Base-by-base conservation (phyloP, 371 early-diverging fungal species). In the Rhizopus arrhizus region DNA sequence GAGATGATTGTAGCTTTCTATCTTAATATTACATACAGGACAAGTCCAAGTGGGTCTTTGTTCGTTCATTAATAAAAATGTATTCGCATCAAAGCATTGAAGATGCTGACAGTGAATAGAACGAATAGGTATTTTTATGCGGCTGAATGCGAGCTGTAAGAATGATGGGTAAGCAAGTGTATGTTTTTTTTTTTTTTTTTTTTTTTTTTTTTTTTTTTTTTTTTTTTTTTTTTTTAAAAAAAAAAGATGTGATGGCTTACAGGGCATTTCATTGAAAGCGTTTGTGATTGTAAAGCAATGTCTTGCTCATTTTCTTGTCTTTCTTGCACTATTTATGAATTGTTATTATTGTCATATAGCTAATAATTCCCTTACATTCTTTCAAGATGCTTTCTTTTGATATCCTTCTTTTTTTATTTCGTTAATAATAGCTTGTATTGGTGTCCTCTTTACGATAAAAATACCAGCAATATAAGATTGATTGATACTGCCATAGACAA, bases 81-180 rank as follows among this genome's bases (percentile, higher is more conserved):
- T 83, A 9, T 62, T 68, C 5, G 81, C 85, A 56, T 92, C 93
- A 66, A 90, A 92, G 62, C 93, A 92, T 64, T 92, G 90, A 11
- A 87, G 48, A 68, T 92, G 92, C 16, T 79, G 66, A 61, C 92
- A 92, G 8, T 65, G 58, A 2, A 56, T 65, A 0, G 88, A 80
- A 49, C 89, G 83, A n/a, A 78, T 77, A 0, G 92, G 92, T 12
- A 75, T 65, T 0, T 53, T 63, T 33, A 92, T 90, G 5, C 91
- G 85, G 3, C 76, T 77, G 52, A 85, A 83, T 1, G 83, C 83
- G 46, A 91, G 78, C 77, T 87, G 64, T 11, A 13, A 53, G 8
- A 8, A 6, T 72, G 64, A 15, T 67, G 62, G 45, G 66, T 70
- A 28, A 65, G 54, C 29, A 54, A 56, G 45, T 63, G 33, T 42